A percentile compares a stretch with the other conserved stretches of the same genome.
Evolutionary conservation across 495 filamentous ascomycete species (phyloP).

Genomic region (Xylaria palmicola): DNA sequence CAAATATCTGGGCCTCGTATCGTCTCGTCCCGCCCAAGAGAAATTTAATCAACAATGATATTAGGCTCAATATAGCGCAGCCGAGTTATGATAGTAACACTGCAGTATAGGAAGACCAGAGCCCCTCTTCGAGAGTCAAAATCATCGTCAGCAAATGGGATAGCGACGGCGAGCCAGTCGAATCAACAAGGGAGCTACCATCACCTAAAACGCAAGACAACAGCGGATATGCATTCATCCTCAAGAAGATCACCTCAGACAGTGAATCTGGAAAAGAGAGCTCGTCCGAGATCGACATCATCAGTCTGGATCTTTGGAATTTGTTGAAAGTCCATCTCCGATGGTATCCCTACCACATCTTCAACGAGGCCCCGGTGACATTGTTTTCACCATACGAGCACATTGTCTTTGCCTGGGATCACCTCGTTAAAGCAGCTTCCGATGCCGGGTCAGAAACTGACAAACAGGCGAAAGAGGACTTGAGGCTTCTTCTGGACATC

Average conservation of each 20-base stretch:
- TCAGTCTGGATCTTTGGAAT: neutral
- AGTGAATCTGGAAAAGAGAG: neutral
- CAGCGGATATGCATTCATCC: neutral
- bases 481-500: constrained; percentile 10
- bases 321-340: constrained; percentile 1
- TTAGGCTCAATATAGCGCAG: no score
- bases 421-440: neutral
- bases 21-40: no score
- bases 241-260: neutral
- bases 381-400: constrained; percentile 8
- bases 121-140: neutral
- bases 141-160: neutral
- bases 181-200: no score
- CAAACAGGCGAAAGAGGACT: constrained; percentile 2
- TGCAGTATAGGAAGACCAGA: neutral
- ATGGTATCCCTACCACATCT: constrained; percentile 7
- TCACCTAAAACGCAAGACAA: no score
- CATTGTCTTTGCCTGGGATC: constrained; percentile 13
- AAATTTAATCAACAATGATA: no score
- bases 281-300: neutral
- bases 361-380: neutral
- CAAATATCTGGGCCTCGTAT: no score
- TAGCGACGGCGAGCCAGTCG: neutral
- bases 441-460: neutral
- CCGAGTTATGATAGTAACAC: no score